Evolutionary conservation across 2,329 filamentous ascomycete genomes (phyloP).

Genomic region (Cytospora mali): DNA sequence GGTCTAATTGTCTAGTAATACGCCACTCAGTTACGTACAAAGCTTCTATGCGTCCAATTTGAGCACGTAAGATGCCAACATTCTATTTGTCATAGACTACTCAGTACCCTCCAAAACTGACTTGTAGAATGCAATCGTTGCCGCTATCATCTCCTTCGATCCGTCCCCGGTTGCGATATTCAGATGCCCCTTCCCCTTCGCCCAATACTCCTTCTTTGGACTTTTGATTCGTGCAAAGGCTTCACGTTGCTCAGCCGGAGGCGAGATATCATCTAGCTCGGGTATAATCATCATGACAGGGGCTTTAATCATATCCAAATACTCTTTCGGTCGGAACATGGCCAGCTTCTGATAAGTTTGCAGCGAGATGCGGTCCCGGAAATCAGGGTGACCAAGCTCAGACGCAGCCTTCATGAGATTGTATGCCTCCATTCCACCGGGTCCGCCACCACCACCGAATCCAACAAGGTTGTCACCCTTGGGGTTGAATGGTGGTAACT

Average conservation of each 20-base stretch:
- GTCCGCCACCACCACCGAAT: neutral
- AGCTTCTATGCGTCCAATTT: too few relatives aligned
- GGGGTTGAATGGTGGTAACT: neutral
- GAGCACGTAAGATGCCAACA: too few relatives aligned
- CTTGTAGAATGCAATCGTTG: too few relatives aligned
- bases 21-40: too few relatives aligned
- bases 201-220: constrained; percentile 12
- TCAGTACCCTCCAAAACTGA: too few relatives aligned
- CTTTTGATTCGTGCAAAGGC: constrained; percentile 5
- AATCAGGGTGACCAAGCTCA: neutral
- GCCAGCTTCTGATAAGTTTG: constrained; percentile 14
- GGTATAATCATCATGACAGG: constrained; percentile 36
- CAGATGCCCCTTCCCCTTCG: constrained; percentile 8
- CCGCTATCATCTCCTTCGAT: too few relatives aligned
- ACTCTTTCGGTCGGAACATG: neutral
- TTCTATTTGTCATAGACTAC: too few relatives aligned
- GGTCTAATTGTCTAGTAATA: too few relatives aligned
- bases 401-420: neutral
- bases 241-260: constrained; percentile 30
- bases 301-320: neutral
- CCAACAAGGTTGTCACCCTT: neutral
- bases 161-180: neutral
- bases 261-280: constrained; percentile 36
- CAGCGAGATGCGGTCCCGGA: neutral
- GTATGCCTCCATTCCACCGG: neutral